Base-by-base conservation (phyloP, 2,329 filamentous ascomycete genomes). In the Neobulgaria alba region DNA sequence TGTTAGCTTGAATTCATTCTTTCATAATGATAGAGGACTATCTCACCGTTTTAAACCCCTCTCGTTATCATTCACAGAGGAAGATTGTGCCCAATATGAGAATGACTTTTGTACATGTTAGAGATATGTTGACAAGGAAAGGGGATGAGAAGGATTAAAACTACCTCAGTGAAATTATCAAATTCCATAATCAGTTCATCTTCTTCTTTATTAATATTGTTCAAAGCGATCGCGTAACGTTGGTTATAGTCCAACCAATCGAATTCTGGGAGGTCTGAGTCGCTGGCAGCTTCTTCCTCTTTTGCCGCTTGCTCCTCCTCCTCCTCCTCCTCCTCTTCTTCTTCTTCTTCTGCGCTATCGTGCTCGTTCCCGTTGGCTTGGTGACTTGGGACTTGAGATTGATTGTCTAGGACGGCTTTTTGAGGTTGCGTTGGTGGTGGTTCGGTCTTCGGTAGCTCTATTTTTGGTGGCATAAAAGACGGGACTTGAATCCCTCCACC, bases 161-260 rank as follows among this genome's bases (percentile, higher is more conserved):
- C n/a, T 16, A 45, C 50, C 59, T 41, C 63, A 80, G 82, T 62
- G n/a, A 89, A 66, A 31, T 68, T 63, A 12, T 78, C 69, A 48
- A 83, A 86, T 47, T 89, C 80, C 15, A 75, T 68, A 39, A 83
- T 64, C 33, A 90, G 67, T 20, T 74, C 67, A 33, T 70, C 69
- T 57, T 95, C 87, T 2, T 77, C 65, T 2, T 68, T 66, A 38
- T 79, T 72, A 23, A 81, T 74, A 30, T 79, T 69, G 10, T 67
- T 63, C 53, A 94, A 73, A 14, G 77, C 77, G 38, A 73, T 65
- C 44, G 80, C 70, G 52, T 88, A 94, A 31, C 77, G 75, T 1
- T 66, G 57, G 60, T 88, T 72, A 21, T 95, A 79, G 8, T 81
- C 73, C 2, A 79, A 68, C 88, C 88, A 95, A 61, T 89, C 77